Base-by-base conservation (phyloP, 768 basidiomycete genomes). In the Psilocybe azurescens region DNA sequence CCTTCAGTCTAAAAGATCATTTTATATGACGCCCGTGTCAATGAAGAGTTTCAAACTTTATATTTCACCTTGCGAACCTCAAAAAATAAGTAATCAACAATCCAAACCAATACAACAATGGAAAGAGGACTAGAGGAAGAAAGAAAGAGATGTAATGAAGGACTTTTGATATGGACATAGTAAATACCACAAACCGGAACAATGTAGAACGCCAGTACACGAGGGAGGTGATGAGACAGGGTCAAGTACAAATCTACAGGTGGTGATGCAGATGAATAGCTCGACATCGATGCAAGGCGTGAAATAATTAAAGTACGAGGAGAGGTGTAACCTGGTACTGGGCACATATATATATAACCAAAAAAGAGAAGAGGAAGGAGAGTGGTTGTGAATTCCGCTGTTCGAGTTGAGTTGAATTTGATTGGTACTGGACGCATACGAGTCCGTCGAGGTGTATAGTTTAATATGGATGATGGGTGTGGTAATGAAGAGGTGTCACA, bases 81-180 rank as follows among this genome's bases (percentile, higher is more conserved):
- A 52, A 33, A 33, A 39, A 32, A 50, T 61, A 55, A 51, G 54
- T 48, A 65, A 58, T 61, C 49, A 58, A 54, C 56, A 57, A 61
- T 46, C 53, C 64, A 63, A 39, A 53, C 58, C 48, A 66, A 20
- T 66, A 67, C 63, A 69, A 67, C 63, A 66, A 58, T 46, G 44
- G 61, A 49, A 46, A 32, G 39, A 57, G 44, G 50, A 46, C 47
- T n/a, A 41, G 51, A 59, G 55, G 44, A 47, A 44, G 49, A 58
- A 59, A 36, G 32, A 18, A 18, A 33, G 33, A 18, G n/a, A 48
- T 51, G 50, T 33, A 53, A 52, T 33, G 44, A 56, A 50, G 61
- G 58, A 48, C 32, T 53, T 53, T 53, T 53, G 52, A 11, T 44
- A 36, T 53, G 33, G 14, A 38, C 16, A 52, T 30, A 53, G 33